A percentile compares a stretch with the other conserved stretches of the same genome.
These are phyloP conservation scores for Cercospora janseana DNA, from an alignment of 2,329 filamentous ascomycete genomes.

Conservation along the genomic window DNA sequence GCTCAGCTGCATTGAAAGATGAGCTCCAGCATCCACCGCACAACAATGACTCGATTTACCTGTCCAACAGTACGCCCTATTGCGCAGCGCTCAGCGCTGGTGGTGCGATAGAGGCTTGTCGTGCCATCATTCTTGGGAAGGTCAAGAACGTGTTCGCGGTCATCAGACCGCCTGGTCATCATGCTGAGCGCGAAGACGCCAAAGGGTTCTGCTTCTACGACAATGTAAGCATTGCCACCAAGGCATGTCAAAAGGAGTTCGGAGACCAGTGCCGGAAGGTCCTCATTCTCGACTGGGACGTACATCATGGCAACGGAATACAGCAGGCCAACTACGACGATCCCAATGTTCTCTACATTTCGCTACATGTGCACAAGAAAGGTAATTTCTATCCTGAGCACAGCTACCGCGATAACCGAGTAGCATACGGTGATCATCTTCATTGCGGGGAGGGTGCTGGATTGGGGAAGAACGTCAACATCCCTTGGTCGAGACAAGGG, in stretches of 20 bases:
- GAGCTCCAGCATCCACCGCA: constrained; percentile 62
- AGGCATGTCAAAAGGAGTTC: constrained; percentile 78
- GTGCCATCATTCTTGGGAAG: constrained; percentile 76
- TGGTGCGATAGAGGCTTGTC: constrained; percentile 92
- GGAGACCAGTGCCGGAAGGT: constrained; percentile 80
- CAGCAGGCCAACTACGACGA: constrained; percentile 96
- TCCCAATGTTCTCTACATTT: constrained; percentile 93
- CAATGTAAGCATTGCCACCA: constrained; percentile 91
- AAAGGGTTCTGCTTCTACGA: constrained; percentile 99
- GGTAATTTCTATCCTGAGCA: constrained; percentile 78
- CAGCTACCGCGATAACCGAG: constrained; percentile 55
- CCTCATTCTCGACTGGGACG: constrained; percentile 86
- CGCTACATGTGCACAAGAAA: constrained; percentile 81
- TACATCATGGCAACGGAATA: constrained; percentile 82
- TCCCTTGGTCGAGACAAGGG: constrained; percentile 65
- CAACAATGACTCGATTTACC: constrained; percentile 49
- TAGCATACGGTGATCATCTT: constrained; percentile 57
- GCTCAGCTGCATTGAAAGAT: constrained; percentile 28
- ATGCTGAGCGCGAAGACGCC: constrained; percentile 79
- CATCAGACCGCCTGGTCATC: constrained; percentile 91
- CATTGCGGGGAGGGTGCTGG: constrained; percentile 60
- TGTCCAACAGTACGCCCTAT: constrained; percentile 45
- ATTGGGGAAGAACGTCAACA: constrained; percentile 64
- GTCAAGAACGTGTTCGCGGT: constrained; percentile 96
- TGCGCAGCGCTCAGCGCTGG: constrained; percentile 83